A percentile compares a stretch with the other conserved stretches of the same genome.
phyloP scores from a whole-genome alignment of 805 yeast genomes.

The Blastobotrys terrestris region DNA sequence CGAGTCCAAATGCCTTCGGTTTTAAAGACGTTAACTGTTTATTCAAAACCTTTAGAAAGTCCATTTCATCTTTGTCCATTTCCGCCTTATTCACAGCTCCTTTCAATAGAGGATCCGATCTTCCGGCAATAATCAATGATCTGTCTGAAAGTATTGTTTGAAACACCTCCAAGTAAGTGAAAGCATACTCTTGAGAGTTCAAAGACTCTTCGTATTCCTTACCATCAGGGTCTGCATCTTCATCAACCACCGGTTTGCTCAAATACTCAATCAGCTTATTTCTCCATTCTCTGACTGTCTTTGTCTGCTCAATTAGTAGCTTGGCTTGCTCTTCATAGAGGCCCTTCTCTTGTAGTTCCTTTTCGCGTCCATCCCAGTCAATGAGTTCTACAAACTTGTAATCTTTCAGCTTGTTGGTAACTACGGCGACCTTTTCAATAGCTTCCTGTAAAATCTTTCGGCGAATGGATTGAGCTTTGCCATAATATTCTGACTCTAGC shows the following conservation, averaged over 20 bases:
- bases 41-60: conserved; percentile 8
- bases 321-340: neutral
- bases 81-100: conserved; percentile 22
- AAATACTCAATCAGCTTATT: conserved; percentile 39
- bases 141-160: conserved; percentile 36
- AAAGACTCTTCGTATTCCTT: conserved; percentile 74
- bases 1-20: neutral
- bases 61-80: conserved; percentile 18
- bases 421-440: conserved; percentile 23
- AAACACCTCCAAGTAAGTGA: conserved; percentile 29
- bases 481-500: conserved; percentile 49
- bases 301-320: conserved; percentile 46
- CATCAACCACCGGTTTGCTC: conserved; percentile 46
- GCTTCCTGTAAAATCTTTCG: conserved; percentile 42
- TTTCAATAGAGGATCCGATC: conserved; percentile 20
- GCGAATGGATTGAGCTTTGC: conserved; percentile 57
- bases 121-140: conserved; percentile 36
- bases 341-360: neutral
- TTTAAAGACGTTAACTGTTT: neutral
- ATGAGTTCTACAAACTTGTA: conserved; percentile 21
- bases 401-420: neutral
- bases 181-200: conserved; percentile 65
- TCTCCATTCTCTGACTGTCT: conserved; percentile 47
- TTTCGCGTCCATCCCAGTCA: conserved; percentile 5
- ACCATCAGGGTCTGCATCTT: conserved; percentile 50